Evolutionary conservation across 495 filamentous ascomycete species (phyloP).

Genomic region (Gamarada debralockiae): DNA sequence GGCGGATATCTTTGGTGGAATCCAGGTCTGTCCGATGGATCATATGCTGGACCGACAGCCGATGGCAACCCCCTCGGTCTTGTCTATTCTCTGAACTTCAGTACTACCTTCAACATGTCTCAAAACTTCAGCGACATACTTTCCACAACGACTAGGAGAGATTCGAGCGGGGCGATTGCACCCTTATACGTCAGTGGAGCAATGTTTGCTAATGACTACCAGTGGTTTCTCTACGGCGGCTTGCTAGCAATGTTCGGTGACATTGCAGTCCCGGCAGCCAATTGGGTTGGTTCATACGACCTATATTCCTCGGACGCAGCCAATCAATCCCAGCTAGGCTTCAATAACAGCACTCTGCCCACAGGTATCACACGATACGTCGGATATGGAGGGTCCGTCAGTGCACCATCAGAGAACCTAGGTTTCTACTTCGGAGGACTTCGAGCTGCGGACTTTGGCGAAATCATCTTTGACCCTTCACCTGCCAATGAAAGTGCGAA

Average conservation of each 20-base stretch:
- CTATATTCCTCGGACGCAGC: slow-evolving; percentile 39
- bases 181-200: slow-evolving; percentile 59
- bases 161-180: slow-evolving; percentile 49
- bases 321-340: slow-evolving; percentile 38
- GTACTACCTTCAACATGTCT: slow-evolving; percentile 48
- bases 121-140: slow-evolving; percentile 39
- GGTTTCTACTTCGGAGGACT: slow-evolving; percentile 70
- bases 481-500: slow-evolving; percentile 28
- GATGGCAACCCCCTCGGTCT: slow-evolving; percentile 44
- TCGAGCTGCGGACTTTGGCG: slow-evolving; percentile 40
- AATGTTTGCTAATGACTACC: slow-evolving; percentile 61
- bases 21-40: slow-evolving; percentile 37
- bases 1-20: slow-evolving; percentile 54
- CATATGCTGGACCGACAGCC: background rate
- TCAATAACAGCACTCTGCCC: slow-evolving; percentile 33
- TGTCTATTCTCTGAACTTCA: slow-evolving; percentile 57
- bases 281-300: slow-evolving; percentile 46
- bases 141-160: slow-evolving; percentile 41
- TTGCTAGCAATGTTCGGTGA: slow-evolving; percentile 21
- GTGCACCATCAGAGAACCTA: slow-evolving; percentile 65
- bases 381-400: slow-evolving; percentile 58
- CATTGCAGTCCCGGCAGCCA: slow-evolving; percentile 26
- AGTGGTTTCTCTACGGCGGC: slow-evolving; percentile 53
- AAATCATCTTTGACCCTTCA: slow-evolving; percentile 34
- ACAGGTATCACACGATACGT: slow-evolving; percentile 54